Base-by-base conservation (phyloP, 768 basidiomycete genomes). In the Stropharia rugosoannulata region DNA sequence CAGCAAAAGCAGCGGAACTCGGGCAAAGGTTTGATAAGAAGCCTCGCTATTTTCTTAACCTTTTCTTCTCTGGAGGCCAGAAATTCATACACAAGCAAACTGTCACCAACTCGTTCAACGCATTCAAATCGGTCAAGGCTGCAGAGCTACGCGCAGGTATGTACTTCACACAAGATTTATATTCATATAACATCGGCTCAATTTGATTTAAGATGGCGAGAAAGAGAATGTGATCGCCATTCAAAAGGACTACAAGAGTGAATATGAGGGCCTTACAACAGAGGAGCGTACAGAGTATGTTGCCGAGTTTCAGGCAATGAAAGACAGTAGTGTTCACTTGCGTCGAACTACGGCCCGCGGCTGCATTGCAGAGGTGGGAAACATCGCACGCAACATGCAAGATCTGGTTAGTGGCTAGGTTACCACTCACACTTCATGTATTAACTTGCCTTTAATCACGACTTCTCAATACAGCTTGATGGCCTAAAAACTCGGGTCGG, bases 401-500 rank as follows among this genome's bases (percentile, higher is more conserved):
- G 54, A 57, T 9, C 13, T 61, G 51, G 56, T 57, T 32, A 27
- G 50, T 55, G 1, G n/a, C n/a, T n/a, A n/a, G n/a, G n/a, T n/a
- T n/a, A n/a, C n/a, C n/a, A n/a, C n/a, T n/a, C n/a, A n/a, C n/a
- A n/a, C n/a, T n/a, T n/a, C n/a, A n/a, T n/a, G n/a, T n/a, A n/a
- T n/a, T n/a, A n/a, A n/a, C n/a, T n/a, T n/a, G n/a, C n/a, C n/a
- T n/a, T n/a, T n/a, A n/a, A n/a, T n/a, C n/a, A n/a, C n/a, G n/a
- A n/a, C n/a, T n/a, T n/a, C n/a, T n/a, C n/a, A n/a, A n/a, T n/a
- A 10, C 54, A 61, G 57, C 10, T 65, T n/a, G 18, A 39, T 11
- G 50, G 36, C 1, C 46, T 66, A 1, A 59, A 55, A 0, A 32
- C 29, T 3, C 62, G 58, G 15, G 59, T 64, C 9, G 61, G 67